These are phyloP conservation scores for Mycena capillaripes DNA, from an alignment of 768 basidiomycete genomes.

Conservation along the genomic window DNA sequence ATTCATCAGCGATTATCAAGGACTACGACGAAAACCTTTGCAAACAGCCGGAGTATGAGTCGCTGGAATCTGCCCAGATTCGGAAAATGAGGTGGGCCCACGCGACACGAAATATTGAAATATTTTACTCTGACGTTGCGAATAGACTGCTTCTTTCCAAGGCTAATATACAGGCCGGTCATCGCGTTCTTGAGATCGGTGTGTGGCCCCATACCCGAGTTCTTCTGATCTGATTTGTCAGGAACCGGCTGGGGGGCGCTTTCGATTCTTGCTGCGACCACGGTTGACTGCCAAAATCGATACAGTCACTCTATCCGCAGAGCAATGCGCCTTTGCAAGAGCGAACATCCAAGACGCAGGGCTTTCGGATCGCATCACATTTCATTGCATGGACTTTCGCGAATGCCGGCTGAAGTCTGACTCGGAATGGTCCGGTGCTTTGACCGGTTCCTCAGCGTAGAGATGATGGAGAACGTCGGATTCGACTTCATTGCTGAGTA, in stretches of 20 bases:
- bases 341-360: conserved; percentile 56
- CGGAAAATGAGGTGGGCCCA: conserved; percentile 36
- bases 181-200: conserved; percentile 65
- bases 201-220: neutral
- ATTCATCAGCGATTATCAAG: conserved; percentile 65
- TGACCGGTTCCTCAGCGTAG: conserved; percentile 67
- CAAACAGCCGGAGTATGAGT: conserved; percentile 45
- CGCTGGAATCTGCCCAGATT: conserved; percentile 37
- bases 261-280: conserved; percentile 59
- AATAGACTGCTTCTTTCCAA: conserved; percentile 53
- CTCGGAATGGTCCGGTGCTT: conserved; percentile 64
- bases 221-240: neutral
- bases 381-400: conserved; percentile 69
- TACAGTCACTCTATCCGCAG: conserved; percentile 65
- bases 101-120: no score
- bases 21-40: conserved; percentile 53
- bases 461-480: conserved; percentile 73
- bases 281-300: conserved; percentile 62
- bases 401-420: conserved; percentile 51
- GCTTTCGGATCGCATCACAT: conserved; percentile 54
- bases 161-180: conserved; percentile 61
- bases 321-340: conserved; percentile 62
- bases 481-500: conserved; percentile 63
- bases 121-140: no score
- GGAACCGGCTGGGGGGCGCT: conserved; percentile 70